phyloP scores from a whole-genome alignment of 768 basidiomycete genomes.

The Kwoniella heveanensis region DNA sequence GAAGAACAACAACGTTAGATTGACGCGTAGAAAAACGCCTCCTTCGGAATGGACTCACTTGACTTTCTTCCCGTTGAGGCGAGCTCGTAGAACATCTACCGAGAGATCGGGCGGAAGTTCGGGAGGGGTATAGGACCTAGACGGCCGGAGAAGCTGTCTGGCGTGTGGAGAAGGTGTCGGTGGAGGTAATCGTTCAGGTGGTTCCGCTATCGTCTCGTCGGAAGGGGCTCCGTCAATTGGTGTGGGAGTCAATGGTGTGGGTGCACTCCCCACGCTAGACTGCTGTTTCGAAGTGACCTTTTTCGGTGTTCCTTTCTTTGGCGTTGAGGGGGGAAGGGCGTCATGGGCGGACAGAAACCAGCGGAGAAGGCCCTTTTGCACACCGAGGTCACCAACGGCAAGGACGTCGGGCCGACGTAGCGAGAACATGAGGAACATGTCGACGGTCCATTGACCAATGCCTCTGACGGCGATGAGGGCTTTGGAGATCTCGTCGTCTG shows the following conservation, averaged over 20 bases:
- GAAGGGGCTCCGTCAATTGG: conserved; percentile 18
- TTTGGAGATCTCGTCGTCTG: conserved; percentile 73
- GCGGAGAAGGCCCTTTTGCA: conserved; percentile 62
- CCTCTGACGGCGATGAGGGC: conserved; percentile 78
- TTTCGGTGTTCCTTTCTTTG: conserved; percentile 8
- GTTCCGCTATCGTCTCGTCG: conserved; percentile 23
- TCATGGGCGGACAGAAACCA: conserved; percentile 54
- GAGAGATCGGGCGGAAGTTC: conserved; percentile 43
- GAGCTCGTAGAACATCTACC: conserved; percentile 41
- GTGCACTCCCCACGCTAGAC: conserved; percentile 7
- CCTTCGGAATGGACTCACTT: conserved; percentile 52
- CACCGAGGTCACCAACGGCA: conserved; percentile 75
- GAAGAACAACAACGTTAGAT: background rate
- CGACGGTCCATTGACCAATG: conserved; percentile 71
- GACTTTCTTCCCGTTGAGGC: conserved; percentile 52
- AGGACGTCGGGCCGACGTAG: conserved; percentile 80
- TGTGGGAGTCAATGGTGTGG: conserved; percentile 27
- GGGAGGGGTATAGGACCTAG: conserved; percentile 21
- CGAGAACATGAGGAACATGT: conserved; percentile 92
- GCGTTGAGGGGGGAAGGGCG: conserved; percentile 26
- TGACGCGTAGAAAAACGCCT: no score
- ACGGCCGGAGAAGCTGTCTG: conserved; percentile 10
- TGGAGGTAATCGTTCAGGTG: conserved; percentile 22
- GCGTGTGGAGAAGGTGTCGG: conserved; percentile 31
- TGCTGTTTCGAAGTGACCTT: background rate